Evolutionary conservation across 768 basidiomycete genomes (phyloP).

Genomic region (Mycena floridula): DNA sequence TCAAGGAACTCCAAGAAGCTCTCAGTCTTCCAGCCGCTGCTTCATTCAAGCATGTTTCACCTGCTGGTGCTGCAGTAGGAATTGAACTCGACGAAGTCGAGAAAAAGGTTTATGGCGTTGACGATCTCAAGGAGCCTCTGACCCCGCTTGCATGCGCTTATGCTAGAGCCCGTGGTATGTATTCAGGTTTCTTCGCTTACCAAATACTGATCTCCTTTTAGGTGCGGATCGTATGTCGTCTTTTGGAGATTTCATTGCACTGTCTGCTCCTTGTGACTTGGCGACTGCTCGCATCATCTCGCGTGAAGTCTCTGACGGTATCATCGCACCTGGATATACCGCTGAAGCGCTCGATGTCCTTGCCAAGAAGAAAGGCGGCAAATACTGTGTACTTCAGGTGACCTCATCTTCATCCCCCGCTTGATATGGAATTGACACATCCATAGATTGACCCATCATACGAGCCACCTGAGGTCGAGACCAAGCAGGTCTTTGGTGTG

Average conservation of each 20-base stretch:
- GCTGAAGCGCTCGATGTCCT: slow-evolving; percentile 85
- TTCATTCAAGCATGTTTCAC: slow-evolving; percentile 99
- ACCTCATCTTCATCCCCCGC: neutral
- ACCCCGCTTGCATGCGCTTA: slow-evolving; percentile 90
- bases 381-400: slow-evolving; percentile 96
- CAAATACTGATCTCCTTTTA: slow-evolving; percentile 19
- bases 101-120: slow-evolving; percentile 93
- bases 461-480: slow-evolving; percentile 75
- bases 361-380: slow-evolving; percentile 94
- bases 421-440: neutral
- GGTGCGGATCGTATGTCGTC: slow-evolving; percentile 99
- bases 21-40: slow-evolving; percentile 91
- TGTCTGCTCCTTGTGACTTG: slow-evolving; percentile 88
- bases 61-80: slow-evolving; percentile 94
- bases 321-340: slow-evolving; percentile 93
- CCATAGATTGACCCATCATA: slow-evolving; percentile 84
- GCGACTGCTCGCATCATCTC: slow-evolving; percentile 96
- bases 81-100: slow-evolving; percentile 76
- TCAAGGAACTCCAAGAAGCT: slow-evolving; percentile 87
- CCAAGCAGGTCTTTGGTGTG: slow-evolving; percentile 93
- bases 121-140: slow-evolving; percentile 86
- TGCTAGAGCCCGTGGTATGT: slow-evolving; percentile 93
- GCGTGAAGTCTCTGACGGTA: slow-evolving; percentile 97
- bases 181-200: no score
- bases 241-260: slow-evolving; percentile 97